Evolutionary conservation across 106 monocot species (phyloP).

Genomic region (Agapanthus africanus): DNA sequence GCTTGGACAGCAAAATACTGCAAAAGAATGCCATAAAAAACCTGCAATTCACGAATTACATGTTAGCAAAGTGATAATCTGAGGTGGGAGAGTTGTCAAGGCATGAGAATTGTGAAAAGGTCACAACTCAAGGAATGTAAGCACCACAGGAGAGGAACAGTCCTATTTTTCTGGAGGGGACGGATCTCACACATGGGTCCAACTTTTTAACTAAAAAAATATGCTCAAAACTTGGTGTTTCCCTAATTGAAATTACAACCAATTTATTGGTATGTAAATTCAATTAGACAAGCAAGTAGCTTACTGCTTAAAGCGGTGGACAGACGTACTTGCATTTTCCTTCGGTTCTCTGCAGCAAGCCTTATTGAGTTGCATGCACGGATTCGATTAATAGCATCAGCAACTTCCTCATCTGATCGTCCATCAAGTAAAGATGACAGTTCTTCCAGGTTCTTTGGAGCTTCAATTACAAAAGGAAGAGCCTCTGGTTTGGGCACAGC

Average conservation of each 20-base stretch:
- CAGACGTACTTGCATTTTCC: conserved; percentile 84
- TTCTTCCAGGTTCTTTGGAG: conserved; percentile 55
- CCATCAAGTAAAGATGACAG: conserved; percentile 62
- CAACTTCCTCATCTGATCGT: conserved; percentile 55
- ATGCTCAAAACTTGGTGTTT: too few species aligned
- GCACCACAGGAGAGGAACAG: too few species aligned
- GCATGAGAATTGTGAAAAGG: background rate
- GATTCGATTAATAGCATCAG: conserved; percentile 80
- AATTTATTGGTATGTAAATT: too few species aligned
- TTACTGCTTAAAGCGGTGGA: background rate
- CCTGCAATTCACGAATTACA: conserved; percentile 38
- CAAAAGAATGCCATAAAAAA: conserved; percentile 86
- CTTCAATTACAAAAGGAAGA: conserved; percentile 91
- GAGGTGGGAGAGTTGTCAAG: background rate
- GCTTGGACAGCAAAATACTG: conserved; percentile 81
- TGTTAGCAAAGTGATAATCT: too few species aligned
- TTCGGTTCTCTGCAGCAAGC: conserved; percentile 62
- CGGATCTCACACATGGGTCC: too few species aligned
- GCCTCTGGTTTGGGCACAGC: conserved; percentile 24
- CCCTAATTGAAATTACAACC: too few species aligned
- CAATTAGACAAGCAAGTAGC: too few species aligned
- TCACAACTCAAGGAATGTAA: too few species aligned
- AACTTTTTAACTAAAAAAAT: too few species aligned
- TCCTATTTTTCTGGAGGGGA: too few species aligned
- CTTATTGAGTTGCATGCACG: conserved; percentile 76